Conservation (phyloP, 257 asterid genomes). For the Forsythia viridissima region DNA sequence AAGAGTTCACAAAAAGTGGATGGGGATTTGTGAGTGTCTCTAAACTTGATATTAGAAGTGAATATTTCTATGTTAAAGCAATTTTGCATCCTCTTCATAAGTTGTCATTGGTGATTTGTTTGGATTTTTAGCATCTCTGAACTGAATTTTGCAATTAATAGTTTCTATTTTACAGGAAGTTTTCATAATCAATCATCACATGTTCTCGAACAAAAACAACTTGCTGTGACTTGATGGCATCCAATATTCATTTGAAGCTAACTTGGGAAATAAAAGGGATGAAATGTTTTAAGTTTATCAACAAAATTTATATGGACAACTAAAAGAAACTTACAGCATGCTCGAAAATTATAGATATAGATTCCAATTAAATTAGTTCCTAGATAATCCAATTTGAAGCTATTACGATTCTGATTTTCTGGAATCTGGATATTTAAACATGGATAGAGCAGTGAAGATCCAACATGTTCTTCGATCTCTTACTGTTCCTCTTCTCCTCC, state of each 20-base stretch:
- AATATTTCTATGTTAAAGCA: not conserved
- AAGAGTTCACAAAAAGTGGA: constrained; percentile 42
- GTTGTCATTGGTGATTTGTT: not conserved
- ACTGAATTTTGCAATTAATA: not conserved
- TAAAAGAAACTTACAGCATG: too few species aligned
- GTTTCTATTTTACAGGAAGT: too few species aligned
- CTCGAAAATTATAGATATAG: too few species aligned
- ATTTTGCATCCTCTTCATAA: not conserved
- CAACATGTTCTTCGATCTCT: not conserved
- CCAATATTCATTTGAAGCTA: not conserved
- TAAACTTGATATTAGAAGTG: not conserved
- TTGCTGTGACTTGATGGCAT: not conserved
- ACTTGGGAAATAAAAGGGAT: too few species aligned
- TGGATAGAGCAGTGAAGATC: too few species aligned
- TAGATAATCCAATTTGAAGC: too few species aligned
- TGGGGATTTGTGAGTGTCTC: constrained; percentile 60
- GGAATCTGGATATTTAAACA: too few species aligned
- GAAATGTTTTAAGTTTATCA: too few species aligned
- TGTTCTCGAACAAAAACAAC: not conserved
- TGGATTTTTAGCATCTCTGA: not conserved
- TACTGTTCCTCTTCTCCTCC: not conserved
- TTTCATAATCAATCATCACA: not conserved
- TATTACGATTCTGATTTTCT: too few species aligned
- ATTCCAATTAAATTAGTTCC: too few species aligned
- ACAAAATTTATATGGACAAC: too few species aligned